A percentile compares a stretch with the other conserved stretches of the same genome.
phyloP scores from a whole-genome alignment of 352 stramenopile genomes.

The Pythium sp. region DNA sequence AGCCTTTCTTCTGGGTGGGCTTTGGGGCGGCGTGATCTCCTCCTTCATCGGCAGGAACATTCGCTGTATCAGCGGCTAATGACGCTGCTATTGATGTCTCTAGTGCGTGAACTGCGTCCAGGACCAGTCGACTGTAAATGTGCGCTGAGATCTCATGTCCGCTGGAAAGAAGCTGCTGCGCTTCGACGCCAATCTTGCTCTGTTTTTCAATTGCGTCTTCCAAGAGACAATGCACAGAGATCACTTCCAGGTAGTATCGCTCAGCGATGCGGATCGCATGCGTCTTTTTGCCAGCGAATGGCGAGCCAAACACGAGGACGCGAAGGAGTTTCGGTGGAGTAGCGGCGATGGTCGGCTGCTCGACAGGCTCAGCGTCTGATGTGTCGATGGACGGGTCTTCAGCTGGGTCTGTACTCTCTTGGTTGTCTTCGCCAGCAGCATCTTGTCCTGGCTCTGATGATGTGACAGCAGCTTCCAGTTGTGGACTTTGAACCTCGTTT shows the following conservation, averaged over 20 bases:
- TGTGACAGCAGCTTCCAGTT: neutral
- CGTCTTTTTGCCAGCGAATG: constrained; percentile 60
- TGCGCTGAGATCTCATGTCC: constrained; percentile 41
- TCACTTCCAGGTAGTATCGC: constrained; percentile 43
- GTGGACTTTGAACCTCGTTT: neutral
- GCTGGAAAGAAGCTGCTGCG: constrained; percentile 24
- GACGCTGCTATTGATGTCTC: constrained; percentile 9
- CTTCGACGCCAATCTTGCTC: constrained; percentile 29
- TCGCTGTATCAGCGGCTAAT: neutral
- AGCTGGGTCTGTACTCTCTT: neutral
- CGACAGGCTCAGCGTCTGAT: neutral
- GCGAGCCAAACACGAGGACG: constrained; percentile 55
- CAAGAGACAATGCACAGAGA: constrained; percentile 54
- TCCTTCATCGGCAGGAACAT: neutral
- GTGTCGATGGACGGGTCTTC: neutral
- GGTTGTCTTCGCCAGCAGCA: neutral
- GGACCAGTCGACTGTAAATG: constrained; percentile 55
- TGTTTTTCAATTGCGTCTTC: constrained; percentile 26
- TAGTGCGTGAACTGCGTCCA: constrained; percentile 32
- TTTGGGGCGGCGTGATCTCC: neutral
- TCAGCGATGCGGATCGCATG: constrained; percentile 47
- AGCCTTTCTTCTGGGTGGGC: constrained; percentile 28
- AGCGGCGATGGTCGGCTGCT: neutral
- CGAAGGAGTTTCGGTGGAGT: constrained; percentile 24
- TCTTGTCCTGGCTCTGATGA: neutral